Evolutionary conservation across 2,329 filamentous ascomycete genomes (phyloP).

Genomic region (Zarea fungicola): DNA sequence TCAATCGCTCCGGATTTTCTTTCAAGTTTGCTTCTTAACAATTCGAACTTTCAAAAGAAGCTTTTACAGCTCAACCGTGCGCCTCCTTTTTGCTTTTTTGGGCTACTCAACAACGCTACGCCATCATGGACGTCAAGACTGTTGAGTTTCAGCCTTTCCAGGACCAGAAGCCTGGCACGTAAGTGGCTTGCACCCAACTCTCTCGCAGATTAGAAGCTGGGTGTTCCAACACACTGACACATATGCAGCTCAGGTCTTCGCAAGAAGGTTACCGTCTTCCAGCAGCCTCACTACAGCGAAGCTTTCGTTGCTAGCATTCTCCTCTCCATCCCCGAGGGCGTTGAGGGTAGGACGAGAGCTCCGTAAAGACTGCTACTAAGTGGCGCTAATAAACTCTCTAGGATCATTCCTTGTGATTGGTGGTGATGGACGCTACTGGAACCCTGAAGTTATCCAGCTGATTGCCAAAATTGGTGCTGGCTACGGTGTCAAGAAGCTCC

Average conservation of each 20-base stretch:
- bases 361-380: slow-evolving; percentile 2
- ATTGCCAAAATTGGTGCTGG: slow-evolving; percentile 96
- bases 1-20: slow-evolving; percentile 14
- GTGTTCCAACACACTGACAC: slow-evolving; percentile 5
- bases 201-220: not conserved
- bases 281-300: slow-evolving; percentile 92
- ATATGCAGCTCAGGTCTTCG: slow-evolving; percentile 80
- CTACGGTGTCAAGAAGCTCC: slow-evolving; percentile 97
- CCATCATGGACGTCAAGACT: slow-evolving; percentile 65
- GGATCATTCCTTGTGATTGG: slow-evolving; percentile 88
- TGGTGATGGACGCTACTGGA: slow-evolving; percentile 95
- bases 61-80: not conserved
- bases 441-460: slow-evolving; percentile 91
- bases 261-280: slow-evolving; percentile 98
- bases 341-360: slow-evolving; percentile 51
- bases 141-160: slow-evolving; percentile 80
- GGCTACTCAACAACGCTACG: slow-evolving; percentile 14
- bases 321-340: slow-evolving; percentile 93
- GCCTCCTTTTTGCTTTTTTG: not conserved
- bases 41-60: not conserved
- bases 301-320: slow-evolving; percentile 92
- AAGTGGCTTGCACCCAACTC: slow-evolving; percentile 45
- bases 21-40: slow-evolving; percentile 3
- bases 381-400: slow-evolving; percentile 23
- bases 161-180: slow-evolving; percentile 99